phyloP scores from a whole-genome alignment of 2,329 filamentous ascomycete species.

The Aureobasidium sp. region DNA sequence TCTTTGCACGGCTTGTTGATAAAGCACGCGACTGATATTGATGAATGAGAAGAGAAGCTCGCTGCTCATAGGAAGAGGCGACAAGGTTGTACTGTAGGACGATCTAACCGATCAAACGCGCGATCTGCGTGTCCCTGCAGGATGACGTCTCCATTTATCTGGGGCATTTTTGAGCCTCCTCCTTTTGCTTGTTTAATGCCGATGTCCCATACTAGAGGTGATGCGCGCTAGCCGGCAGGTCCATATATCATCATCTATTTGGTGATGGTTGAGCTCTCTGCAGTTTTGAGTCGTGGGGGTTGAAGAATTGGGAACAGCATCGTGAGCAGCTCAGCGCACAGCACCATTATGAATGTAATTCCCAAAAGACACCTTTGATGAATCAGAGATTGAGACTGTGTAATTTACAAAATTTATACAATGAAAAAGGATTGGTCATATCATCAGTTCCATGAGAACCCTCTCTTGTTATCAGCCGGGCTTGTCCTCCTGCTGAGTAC shows the following conservation, averaged over 20 bases:
- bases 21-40: background rate
- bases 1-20: background rate
- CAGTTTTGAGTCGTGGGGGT: background rate
- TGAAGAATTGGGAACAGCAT: too few relatives aligned
- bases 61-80: background rate
- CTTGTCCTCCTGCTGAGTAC: conserved; percentile 47
- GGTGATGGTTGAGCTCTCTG: background rate
- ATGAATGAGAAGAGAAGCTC: background rate
- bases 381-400: too few relatives aligned
- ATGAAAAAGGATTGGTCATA: background rate
- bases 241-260: background rate
- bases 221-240: background rate
- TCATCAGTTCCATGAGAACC: conserved; percentile 4
- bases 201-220: background rate
- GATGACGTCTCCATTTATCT: background rate
- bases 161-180: conserved; percentile 11
- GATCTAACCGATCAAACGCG: background rate
- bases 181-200: background rate
- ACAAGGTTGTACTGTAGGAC: background rate
- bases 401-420: conserved; percentile 1
- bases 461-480: background rate
- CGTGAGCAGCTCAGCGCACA: too few relatives aligned
- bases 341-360: background rate
- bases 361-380: too few relatives aligned
- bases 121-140: conserved; percentile 9